Percentiles rank a stretch among this genome's conserved stretches.
These are phyloP conservation scores for Ceratorhiza oryzae-sativae DNA, from an alignment of 1,284 basidiomycete genomes.

Conservation along the genomic window DNA sequence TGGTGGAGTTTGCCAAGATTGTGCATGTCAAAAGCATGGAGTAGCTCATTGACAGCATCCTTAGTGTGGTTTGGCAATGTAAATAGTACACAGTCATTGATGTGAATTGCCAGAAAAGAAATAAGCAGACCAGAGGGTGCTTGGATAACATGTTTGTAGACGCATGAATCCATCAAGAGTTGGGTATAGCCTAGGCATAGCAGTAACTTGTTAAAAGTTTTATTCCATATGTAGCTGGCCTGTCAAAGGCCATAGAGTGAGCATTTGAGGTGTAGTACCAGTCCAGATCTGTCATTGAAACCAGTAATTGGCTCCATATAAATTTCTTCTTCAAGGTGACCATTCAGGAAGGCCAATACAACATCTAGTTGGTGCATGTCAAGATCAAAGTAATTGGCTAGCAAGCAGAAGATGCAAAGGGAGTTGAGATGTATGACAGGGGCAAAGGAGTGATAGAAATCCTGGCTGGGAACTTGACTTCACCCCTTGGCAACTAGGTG, in stretches of 20 bases:
- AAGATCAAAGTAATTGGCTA: slow-evolving; percentile 47
- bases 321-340: slow-evolving; percentile 52
- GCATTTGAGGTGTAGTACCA: slow-evolving; percentile 38
- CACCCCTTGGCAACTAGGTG: slow-evolving; percentile 54
- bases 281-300: slow-evolving; percentile 41
- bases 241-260: slow-evolving; percentile 49
- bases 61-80: background rate
- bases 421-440: slow-evolving; percentile 47
- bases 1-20: slow-evolving; percentile 14
- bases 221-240: slow-evolving; percentile 41
- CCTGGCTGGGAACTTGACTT: slow-evolving; percentile 48
- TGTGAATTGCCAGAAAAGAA: slow-evolving; percentile 11
- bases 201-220: background rate
- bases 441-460: slow-evolving; percentile 49
- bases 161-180: background rate
- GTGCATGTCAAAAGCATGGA: slow-evolving; percentile 10
- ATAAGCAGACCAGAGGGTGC: background rate
- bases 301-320: slow-evolving; percentile 53
- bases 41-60: background rate
- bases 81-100: slow-evolving; percentile 19
- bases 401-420: slow-evolving; percentile 47
- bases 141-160: background rate
- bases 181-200: background rate
- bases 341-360: slow-evolving; percentile 46
- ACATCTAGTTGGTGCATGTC: slow-evolving; percentile 52